A percentile compares a stretch with the other conserved stretches of the same genome.
Evolutionary conservation across 306 rosid genomes (phyloP).

Genomic region (Delonix regia): DNA sequence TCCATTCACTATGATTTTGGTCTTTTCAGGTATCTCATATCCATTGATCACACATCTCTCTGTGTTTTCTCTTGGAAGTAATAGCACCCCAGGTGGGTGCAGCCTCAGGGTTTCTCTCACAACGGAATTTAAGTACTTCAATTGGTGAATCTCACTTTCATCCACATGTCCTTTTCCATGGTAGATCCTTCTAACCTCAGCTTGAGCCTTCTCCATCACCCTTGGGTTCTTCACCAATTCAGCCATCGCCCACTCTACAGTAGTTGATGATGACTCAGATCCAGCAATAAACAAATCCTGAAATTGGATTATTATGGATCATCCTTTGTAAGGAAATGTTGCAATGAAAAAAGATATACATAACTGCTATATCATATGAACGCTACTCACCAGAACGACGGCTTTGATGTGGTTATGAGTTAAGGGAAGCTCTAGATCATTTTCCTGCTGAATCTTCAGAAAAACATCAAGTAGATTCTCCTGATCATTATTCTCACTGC

Average conservation of each 20-base stretch:
- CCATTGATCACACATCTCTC: background rate
- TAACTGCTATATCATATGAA: background rate
- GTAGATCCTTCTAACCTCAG: background rate
- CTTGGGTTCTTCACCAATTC: background rate
- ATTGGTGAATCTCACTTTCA: background rate
- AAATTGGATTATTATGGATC: background rate
- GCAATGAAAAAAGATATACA: too few relatives aligned
- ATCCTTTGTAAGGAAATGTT: too few relatives aligned
- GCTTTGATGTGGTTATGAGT: background rate
- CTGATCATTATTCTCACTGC: background rate
- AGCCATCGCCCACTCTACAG: background rate
- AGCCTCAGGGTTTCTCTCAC: background rate
- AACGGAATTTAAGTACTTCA: background rate
- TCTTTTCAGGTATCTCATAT: background rate
- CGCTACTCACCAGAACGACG: background rate
- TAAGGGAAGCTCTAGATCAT: background rate
- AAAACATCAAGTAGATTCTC: conserved; percentile 1
- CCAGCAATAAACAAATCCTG: background rate
- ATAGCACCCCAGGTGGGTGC: background rate
- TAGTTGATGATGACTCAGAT: background rate
- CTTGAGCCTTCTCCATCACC: background rate
- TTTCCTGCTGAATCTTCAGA: background rate
- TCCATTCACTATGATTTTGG: background rate
- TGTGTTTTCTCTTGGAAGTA: background rate
- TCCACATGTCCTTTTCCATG: background rate